Evolutionary conservation across 441 rosid species (phyloP).

Genomic region (Populus hybrid): DNA sequence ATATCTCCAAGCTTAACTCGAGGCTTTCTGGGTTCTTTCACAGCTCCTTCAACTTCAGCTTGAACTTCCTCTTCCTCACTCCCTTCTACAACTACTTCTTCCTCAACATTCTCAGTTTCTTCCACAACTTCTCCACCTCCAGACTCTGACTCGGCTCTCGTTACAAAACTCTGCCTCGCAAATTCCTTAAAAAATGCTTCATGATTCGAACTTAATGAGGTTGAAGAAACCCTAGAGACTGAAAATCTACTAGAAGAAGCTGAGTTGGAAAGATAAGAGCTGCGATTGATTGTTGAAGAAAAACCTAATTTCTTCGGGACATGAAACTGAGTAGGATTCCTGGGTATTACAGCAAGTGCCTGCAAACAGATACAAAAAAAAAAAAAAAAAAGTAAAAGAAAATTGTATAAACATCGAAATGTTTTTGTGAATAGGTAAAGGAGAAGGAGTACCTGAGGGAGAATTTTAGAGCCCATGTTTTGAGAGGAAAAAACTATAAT

Average conservation of each 20-base stretch:
- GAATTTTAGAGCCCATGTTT: slow-evolving; percentile 60
- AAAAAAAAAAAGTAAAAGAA: neutral
- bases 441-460: slow-evolving; percentile 51
- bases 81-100: slow-evolving; percentile 24
- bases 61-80: slow-evolving; percentile 23
- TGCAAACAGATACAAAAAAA: slow-evolving; percentile 11
- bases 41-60: slow-evolving; percentile 25
- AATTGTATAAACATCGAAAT: neutral
- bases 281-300: slow-evolving; percentile 34
- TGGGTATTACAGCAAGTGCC: slow-evolving; percentile 49
- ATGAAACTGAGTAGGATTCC: slow-evolving; percentile 30
- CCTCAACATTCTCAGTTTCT: slow-evolving; percentile 30
- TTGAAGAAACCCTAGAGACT: slow-evolving; percentile 31
- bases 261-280: slow-evolving; percentile 10
- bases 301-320: slow-evolving; percentile 38
- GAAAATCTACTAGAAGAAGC: slow-evolving; percentile 18
- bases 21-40: slow-evolving; percentile 42
- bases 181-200: slow-evolving; percentile 22
- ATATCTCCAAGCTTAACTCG: slow-evolving; percentile 73
- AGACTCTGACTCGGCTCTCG: slow-evolving; percentile 52
- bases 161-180: slow-evolving; percentile 39
- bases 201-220: slow-evolving; percentile 27
- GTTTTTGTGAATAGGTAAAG: neutral
- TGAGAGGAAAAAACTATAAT: neutral
- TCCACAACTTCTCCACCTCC: slow-evolving; percentile 37